Base-by-base conservation (phyloP, 768 basidiomycete species). In the Hericium rajendrae region DNA sequence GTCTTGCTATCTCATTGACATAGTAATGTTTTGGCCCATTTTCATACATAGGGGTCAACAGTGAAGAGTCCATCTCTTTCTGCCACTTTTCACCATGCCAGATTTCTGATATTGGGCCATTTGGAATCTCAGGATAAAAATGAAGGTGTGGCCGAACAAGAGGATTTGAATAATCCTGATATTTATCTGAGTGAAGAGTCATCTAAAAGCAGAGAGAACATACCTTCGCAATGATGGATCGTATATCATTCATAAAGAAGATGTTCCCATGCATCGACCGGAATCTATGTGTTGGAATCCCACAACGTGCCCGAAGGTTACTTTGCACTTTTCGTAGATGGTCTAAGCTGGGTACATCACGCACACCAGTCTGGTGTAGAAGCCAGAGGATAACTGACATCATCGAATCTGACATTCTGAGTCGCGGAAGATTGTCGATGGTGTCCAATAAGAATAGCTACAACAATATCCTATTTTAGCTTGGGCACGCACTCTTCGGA, bases 391-490 rank as follows among this genome's bases (percentile, higher is more conserved):
- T 28, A 1, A 60, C 43, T 8, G 49, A 28, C 60, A 67, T 60
- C 37, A 58, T 22, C 0, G 60, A 37, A 12, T 59, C 43, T 1
- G 65, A 67, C 5, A 67, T 28, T 2, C 62, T 60, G 13, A 60
- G 55, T 5, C 66, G 61, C 4, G 65, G 63, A n/a, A 67, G 56
- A 54, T 65, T 67, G 40, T 64, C 60, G 15, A 60, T 22, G 18
- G 57, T 60, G 54, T 68, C 64, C 6, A 66, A 58, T 15, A 67
- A 51, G 38, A 67, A 57, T 24, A 24, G 24, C 24, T 24, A 56
- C 64, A 57, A 64, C 65, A 48, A 18, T 24, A 32, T 13, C 22
- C 20, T 13, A 24, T n/a, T 3, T 51, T 3, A 51, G 50, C 8
- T 8, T 13, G 50, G 4, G 11, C 12, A 13, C 4, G 11, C 13